Evolutionary conservation across 2,329 filamentous ascomycete genomes (phyloP).

Genomic region (Venturiaceae sp.): DNA sequence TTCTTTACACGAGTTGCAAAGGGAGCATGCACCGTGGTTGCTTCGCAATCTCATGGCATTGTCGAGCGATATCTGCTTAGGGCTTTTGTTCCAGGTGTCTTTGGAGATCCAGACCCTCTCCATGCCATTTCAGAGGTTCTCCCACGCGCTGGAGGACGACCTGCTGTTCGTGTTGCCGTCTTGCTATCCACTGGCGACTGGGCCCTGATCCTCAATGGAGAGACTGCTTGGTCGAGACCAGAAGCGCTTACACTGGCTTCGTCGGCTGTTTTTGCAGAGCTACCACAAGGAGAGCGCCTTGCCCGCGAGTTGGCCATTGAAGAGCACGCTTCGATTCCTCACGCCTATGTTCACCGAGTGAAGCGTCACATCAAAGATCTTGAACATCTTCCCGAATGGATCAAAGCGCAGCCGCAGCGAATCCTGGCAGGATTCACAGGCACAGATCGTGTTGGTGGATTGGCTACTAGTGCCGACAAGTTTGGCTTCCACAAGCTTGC

Average conservation of each 20-base stretch:
- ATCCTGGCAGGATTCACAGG: conserved; percentile 46
- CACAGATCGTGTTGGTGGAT: conserved; percentile 43
- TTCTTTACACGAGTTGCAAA: conserved; percentile 80
- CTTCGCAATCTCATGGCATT: conserved; percentile 66
- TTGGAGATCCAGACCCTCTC: conserved; percentile 34
- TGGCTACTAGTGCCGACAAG: conserved; percentile 52
- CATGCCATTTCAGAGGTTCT: conserved; percentile 77
- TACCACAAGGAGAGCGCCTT: conserved; percentile 62
- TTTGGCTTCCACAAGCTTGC: conserved; percentile 88
- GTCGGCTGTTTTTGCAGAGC: conserved; percentile 71
- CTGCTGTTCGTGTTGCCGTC: conserved; percentile 68
- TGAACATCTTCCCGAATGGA: conserved; percentile 62
- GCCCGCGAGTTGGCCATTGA: conserved; percentile 78
- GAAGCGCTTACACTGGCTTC: conserved; percentile 76
- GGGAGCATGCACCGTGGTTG: conserved; percentile 63
- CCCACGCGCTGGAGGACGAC: conserved; percentile 49
- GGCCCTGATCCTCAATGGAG: conserved; percentile 75
- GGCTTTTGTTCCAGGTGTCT: conserved; percentile 14
- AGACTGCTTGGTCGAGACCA: conserved; percentile 66
- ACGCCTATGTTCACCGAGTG: conserved; percentile 82
- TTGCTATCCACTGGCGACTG: conserved; percentile 61
- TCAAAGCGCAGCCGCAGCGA: conserved; percentile 58
- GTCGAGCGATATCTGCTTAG: conserved; percentile 64
- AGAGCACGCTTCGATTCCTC: conserved; percentile 67
- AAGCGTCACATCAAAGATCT: conserved; percentile 74